Conservation (phyloP, 768 basidiomycete species). For the Rhodotorula taiwanensis region DNA sequence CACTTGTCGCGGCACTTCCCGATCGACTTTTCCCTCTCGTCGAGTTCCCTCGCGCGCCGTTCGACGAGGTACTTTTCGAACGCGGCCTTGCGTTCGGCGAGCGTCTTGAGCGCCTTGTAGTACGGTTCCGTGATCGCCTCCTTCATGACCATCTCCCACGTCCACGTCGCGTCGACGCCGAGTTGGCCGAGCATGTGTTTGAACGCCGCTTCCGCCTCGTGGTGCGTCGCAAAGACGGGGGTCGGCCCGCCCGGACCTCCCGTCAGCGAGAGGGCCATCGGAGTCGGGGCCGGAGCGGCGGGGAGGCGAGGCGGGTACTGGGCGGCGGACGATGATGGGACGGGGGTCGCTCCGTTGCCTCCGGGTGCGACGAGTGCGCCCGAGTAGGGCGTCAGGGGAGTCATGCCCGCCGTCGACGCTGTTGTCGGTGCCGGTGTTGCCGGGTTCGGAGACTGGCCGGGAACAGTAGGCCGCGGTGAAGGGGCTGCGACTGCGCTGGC, state of each 20-base stretch:
- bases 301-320: background rate
- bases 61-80: slow-evolving; percentile 88
- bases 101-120: slow-evolving; percentile 85
- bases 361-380: slow-evolving; percentile 33
- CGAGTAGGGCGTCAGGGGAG: slow-evolving; percentile 15
- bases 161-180: slow-evolving; percentile 84
- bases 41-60: slow-evolving; percentile 71
- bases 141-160: slow-evolving; percentile 98
- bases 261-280: slow-evolving; percentile 52
- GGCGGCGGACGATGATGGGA: background rate
- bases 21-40: slow-evolving; percentile 74
- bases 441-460: too few species aligned
- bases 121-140: slow-evolving; percentile 96
- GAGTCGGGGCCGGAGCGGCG: slow-evolving; percentile 19
- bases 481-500: slow-evolving; percentile 10
- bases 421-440: too few species aligned
- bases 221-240: slow-evolving; percentile 66
- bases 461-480: too few species aligned
- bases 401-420: too few species aligned
- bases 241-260: slow-evolving; percentile 77
- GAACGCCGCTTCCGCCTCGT: slow-evolving; percentile 93
- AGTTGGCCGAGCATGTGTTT: slow-evolving; percentile 79
- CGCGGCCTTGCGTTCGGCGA: slow-evolving; percentile 87
- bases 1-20: slow-evolving; percentile 55
- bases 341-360: slow-evolving; percentile 14